Evolutionary conservation across 805 yeast species (phyloP).

Genomic region (Candida parachauliodes): DNA sequence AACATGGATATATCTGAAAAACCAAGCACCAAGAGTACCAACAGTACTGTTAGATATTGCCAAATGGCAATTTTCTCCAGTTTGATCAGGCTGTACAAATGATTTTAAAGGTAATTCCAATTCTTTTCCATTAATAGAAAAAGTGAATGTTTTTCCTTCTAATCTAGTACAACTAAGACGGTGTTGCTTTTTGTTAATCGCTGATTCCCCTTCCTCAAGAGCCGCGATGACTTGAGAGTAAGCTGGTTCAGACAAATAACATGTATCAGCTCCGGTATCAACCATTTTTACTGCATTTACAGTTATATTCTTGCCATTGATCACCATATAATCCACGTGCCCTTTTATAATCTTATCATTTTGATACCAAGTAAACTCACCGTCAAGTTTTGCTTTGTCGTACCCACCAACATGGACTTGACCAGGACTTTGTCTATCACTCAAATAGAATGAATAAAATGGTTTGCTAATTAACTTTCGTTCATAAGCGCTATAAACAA

Average conservation of each 20-base stretch:
- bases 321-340: slow-evolving; percentile 1
- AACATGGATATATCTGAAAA: slow-evolving; percentile 4
- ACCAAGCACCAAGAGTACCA: not conserved
- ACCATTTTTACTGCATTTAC: not conserved
- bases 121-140: slow-evolving; percentile 1
- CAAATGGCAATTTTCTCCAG: slow-evolving; percentile 1
- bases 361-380: slow-evolving; percentile 1
- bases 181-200: not conserved
- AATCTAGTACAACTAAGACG: not conserved
- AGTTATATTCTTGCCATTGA: slow-evolving; percentile 4
- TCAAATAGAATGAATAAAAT: not conserved
- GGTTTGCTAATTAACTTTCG: slow-evolving; percentile 3
- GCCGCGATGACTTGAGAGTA: not conserved
- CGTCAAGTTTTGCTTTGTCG: slow-evolving; percentile 3
- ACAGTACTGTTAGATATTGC: not conserved
- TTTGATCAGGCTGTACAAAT: not conserved
- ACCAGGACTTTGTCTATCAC: not conserved
- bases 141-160: slow-evolving; percentile 2
- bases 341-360: not conserved
- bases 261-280: slow-evolving; percentile 1
- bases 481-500: not conserved
- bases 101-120: slow-evolving; percentile 4
- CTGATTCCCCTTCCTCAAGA: not conserved
- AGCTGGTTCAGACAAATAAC: not conserved
- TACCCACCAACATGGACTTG: slow-evolving; percentile 1